Base-by-base conservation (phyloP, 768 basidiomycete species). In the Mrakia hoshinonis region DNA sequence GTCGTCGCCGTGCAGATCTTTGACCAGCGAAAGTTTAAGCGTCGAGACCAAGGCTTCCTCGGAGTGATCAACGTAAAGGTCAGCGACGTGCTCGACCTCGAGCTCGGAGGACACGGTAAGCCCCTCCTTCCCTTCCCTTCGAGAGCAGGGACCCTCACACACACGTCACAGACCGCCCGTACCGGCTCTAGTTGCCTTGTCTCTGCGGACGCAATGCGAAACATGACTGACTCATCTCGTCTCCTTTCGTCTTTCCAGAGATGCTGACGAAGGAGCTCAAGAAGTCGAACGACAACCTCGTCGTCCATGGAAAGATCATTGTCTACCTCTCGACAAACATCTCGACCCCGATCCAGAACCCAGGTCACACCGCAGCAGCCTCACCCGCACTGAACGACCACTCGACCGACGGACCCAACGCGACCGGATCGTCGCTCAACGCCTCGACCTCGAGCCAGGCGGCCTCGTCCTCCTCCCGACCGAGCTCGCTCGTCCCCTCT, bases 21-120 rank as follows among this genome's bases (percentile, higher is more conserved):
- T 76, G 96, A 99, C 81, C 95, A 98, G 81, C 88, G 92, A 80
- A 99, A 99, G 81, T 98, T 98, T 83, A 99, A 99, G 84, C 85
- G 90, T 81, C 87, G 89, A 77, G 96, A 99, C 79, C 96, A 98
- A 79, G 96, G 96, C 1, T 99, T 99, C 81, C 83, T 99, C 67
- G 96, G 96, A 46, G 95, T 98, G 18, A 94, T 98, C 76, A 99
- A 99, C 79, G 85, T 98, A 74, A 85, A 89, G 75, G 91, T 98
- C 73, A 86, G 87, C 78, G 90, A 93, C 80, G 89, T 89, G 29
- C 82, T 97, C 54, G 96, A 98, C 80, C 83, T 98, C 70, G 92
- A 95, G 73, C 80, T 94, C 24, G 93, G 90, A 62, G 90, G 91
- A 22, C 93, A 97, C 80, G 94, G 95, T 96, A 77, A 79, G 87